Base-by-base conservation (phyloP, 306 rosid genomes). In the Begonia peltatifolia region DNA sequence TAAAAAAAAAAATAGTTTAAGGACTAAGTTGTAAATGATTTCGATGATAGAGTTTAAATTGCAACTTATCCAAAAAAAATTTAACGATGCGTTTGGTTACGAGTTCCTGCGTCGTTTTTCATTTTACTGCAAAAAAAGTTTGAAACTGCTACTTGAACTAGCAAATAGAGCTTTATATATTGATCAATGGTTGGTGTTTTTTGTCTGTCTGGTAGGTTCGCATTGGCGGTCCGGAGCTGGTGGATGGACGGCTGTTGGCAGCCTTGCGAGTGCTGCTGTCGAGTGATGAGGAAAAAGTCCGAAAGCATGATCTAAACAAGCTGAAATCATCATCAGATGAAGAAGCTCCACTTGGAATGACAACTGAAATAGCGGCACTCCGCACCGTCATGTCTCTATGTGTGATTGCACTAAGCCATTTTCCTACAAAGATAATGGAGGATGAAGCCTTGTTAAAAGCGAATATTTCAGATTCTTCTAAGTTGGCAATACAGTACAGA, bases 351-450 rank as follows among this genome's bases (percentile, higher is more conserved):
- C 84, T 85, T 20, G 95, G 95, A 23, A 63, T 78, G 69, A 77
- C 80, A 71, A 86, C 67, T 53, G 95, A 90, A 55, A 57, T 71
- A 14, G 82, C 92, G 20, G 76, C 78, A 9, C 74, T 86, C 20
- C 95, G 94, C 8, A 78, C 99, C 14, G 2, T 76, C 16, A 73
- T 90, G 41, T 90, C 86, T 1, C 60, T 90, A 10, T 90, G 95
- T 57, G 84, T 76, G 71, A 83, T 90, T 67, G 99, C 95, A 53
- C 69, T 90, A 13, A 81, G 73, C 55, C 94, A 90, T 69, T 90
- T 90, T 67, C 95, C 99, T 14, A 83, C 97, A 58, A 75, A 86
- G 76, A 75, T 83, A 74, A 73, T 79, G 82, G 99, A 90, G 59
- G 99, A 86, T 15, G 87, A 85, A 65, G 46, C 82, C 38, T 54